Evolutionary conservation across 805 yeast species (phyloP), one percentile per base, ranked within the genome.

Genomic region (Nakazawaea holstii): DNA sequence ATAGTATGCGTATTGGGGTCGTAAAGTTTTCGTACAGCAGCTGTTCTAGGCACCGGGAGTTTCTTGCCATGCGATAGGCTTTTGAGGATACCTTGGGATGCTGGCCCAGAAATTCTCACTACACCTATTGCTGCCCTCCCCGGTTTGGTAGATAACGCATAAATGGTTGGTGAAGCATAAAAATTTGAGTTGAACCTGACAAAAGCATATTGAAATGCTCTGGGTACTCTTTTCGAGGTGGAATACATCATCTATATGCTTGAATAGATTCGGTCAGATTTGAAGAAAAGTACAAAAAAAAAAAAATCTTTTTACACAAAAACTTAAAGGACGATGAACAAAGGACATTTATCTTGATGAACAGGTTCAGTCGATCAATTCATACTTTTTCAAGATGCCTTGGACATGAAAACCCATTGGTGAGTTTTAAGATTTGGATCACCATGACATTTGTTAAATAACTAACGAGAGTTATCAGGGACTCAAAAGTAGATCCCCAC

Each of bases 121-220:
- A 94, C 88, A 0, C 90, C 96, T 24, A 94, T 80, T 0, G 97
- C 99, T 0, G 97, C 77, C 50, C 84, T 73, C 0, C 89, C 82
- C 0, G 86, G 79, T 8, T 85, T 80, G 0, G 98, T 92, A 0
- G 98, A 88, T 14, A 90, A 67, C 0, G 99, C 99, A 68, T 84
- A 94, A 1, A 94, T 82, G 0, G 99, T 94, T 8, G 94, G 84
- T 28, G 57, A 39, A 42, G 44, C 36, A 29, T 38, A 43, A 6
- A 11, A 10, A 28, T 38, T 33, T 20, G 39, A 32, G 17, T 37
- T 30, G 26, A 6, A 24, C 24, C 42, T 38, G 11, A 43, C 9
- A 7, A n/a, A 8, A 5, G 9, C 14, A 33, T 33, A 14, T 14
- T 8, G 36, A n/a, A 13, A 8, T 14, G 17, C n/a, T 33, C 11